These are phyloP conservation scores for Circinella minor DNA, from an alignment of 371 early-diverging fungal species.

Conservation along the genomic window DNA sequence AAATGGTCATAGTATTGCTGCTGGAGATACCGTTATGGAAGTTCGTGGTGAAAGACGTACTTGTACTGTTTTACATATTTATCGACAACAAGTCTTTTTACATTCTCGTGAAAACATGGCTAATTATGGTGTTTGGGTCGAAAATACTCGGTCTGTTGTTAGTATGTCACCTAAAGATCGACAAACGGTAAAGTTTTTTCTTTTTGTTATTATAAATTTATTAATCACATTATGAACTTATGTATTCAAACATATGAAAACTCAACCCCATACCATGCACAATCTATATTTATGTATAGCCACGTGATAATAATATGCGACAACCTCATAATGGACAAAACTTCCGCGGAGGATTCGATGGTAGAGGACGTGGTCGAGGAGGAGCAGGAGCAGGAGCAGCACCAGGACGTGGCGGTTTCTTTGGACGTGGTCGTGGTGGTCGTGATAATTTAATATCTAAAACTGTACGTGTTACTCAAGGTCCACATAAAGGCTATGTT, in stretches of 20 bases:
- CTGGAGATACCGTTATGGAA: slow-evolving; percentile 83
- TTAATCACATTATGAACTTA: too few relatives aligned
- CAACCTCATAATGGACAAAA: slow-evolving; percentile 7
- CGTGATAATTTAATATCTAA: slow-evolving; percentile 87
- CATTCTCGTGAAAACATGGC: slow-evolving; percentile 68
- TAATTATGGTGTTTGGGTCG: slow-evolving; percentile 73
- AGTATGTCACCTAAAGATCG: slow-evolving; percentile 39
- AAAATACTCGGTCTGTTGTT: slow-evolving; percentile 58
- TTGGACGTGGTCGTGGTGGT: slow-evolving; percentile 66
- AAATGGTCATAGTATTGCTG: slow-evolving; percentile 74
- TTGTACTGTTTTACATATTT: slow-evolving; percentile 75
- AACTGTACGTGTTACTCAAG: slow-evolving; percentile 88
- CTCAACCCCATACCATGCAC: too few relatives aligned
- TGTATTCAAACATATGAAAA: too few relatives aligned
- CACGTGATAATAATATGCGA: slow-evolving; percentile 5
- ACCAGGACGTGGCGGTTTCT: slow-evolving; percentile 64
- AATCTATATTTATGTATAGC: background rate
- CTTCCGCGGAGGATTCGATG: slow-evolving; percentile 37
- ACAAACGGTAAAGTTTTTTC: slow-evolving; percentile 24
- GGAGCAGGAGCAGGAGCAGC: slow-evolving; percentile 21
- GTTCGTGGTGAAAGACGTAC: slow-evolving; percentile 63
- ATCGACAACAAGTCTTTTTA: slow-evolving; percentile 68
- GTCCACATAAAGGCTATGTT: slow-evolving; percentile 96
- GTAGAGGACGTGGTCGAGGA: slow-evolving; percentile 57
- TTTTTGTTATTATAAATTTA: background rate